Percentiles rank a stretch among this genome's conserved stretches.
These are phyloP conservation scores for Saccharomyces hybrid DNA, from an alignment of 1,139 yeast species.

Conservation along the genomic window DNA sequence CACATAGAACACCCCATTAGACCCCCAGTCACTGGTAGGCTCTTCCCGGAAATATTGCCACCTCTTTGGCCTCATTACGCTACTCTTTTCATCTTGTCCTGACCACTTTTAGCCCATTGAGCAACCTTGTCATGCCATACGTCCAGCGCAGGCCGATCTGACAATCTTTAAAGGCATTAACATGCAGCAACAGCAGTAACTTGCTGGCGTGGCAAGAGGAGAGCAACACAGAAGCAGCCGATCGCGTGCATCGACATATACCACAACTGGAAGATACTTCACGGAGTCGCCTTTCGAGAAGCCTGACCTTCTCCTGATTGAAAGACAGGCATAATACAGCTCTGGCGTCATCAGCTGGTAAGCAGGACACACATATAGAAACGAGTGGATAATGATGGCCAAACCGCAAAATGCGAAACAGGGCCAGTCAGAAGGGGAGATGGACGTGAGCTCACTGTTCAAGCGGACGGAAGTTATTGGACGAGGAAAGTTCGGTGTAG, in stretches of 20 bases:
- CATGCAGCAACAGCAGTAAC: background rate
- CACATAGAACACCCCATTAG: background rate
- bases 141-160: background rate
- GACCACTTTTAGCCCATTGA: background rate
- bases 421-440: background rate
- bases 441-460: constrained; percentile 37
- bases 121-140: background rate
- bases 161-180: background rate
- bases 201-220: background rate
- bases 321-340: background rate
- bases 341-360: background rate
- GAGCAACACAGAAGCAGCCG: background rate
- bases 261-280: background rate
- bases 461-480: constrained; percentile 88
- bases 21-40: background rate
- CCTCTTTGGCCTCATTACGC: background rate
- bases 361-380: background rate
- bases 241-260: background rate
- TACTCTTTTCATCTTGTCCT: background rate
- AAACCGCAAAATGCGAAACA: background rate
- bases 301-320: background rate
- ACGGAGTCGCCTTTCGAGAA: background rate
- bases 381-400: background rate
- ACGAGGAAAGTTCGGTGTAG: constrained; percentile 93
- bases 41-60: background rate